phyloP scores from a whole-genome alignment of 2,329 filamentous ascomycete species.

The Tolypocladium capitatum region DNA sequence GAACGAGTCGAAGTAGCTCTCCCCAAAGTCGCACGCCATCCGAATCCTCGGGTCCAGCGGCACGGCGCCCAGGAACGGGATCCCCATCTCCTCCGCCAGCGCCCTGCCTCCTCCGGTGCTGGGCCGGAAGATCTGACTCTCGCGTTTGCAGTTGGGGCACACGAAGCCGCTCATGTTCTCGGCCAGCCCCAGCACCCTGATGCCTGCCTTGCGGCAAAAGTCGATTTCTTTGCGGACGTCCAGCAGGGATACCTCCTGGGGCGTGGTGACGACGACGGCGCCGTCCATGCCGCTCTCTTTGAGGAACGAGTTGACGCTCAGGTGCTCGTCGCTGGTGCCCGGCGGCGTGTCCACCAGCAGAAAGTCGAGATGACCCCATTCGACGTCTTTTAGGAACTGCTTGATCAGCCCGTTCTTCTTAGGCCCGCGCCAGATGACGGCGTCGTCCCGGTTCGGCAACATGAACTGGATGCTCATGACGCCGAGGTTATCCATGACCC shows the following conservation, averaged over 20 bases:
- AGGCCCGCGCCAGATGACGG: constrained; percentile 91
- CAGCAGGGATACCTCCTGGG: constrained; percentile 82
- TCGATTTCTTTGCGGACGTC: constrained; percentile 97
- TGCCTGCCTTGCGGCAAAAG: constrained; percentile 90
- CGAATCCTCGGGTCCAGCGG: constrained; percentile 88
- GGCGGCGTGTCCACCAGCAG: constrained; percentile 91
- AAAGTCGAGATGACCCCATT: constrained; percentile 93
- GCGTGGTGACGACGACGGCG: constrained; percentile 84
- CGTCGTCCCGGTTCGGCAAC: constrained; percentile 85
- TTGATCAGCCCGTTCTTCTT: constrained; percentile 99
- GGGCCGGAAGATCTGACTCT: constrained; percentile 75
- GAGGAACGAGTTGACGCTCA: constrained; percentile 84
- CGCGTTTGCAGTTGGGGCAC: constrained; percentile 77
- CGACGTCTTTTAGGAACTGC: constrained; percentile 93
- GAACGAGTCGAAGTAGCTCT: constrained; percentile 92
- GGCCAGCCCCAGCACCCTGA: constrained; percentile 74
- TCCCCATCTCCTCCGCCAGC: constrained; percentile 72
- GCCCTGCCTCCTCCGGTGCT: constrained; percentile 77
- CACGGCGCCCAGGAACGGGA: constrained; percentile 81
- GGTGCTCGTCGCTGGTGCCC: constrained; percentile 87
- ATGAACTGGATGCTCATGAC: constrained; percentile 99
- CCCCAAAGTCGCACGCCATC: constrained; percentile 93
- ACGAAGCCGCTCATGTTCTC: constrained; percentile 99
- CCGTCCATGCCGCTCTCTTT: constrained; percentile 88
- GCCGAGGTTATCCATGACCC: constrained; percentile 84